A percentile compares a stretch with the other conserved stretches of the same genome.
These are phyloP conservation scores for Nicotiana sylvestris DNA, from an alignment of 257 asterid species.

Conservation along the genomic window DNA sequence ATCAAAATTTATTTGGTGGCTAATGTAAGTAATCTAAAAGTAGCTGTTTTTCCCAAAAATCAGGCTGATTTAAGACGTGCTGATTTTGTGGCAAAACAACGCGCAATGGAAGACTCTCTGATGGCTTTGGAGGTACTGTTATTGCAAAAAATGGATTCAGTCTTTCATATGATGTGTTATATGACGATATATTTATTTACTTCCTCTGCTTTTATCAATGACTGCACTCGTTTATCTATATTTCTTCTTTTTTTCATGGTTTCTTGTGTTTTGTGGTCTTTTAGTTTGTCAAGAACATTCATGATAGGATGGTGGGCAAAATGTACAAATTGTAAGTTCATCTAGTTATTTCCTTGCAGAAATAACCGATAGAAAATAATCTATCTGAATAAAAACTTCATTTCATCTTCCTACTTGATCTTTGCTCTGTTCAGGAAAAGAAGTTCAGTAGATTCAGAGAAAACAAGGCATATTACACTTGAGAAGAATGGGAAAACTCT, in stretches of 20 bases:
- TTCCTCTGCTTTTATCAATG: neutral
- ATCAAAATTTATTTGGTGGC: neutral
- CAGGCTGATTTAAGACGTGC: slow-evolving; percentile 93
- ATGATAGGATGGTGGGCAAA: slow-evolving; percentile 83
- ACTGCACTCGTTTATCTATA: neutral
- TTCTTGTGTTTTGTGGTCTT: slow-evolving; percentile 34
- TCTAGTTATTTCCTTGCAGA: slow-evolving; percentile 9
- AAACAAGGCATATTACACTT: slow-evolving; percentile 52
- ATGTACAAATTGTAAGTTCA: slow-evolving; percentile 63
- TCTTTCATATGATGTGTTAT: neutral
- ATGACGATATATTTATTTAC: neutral
- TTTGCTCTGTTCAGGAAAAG: slow-evolving; percentile 37
- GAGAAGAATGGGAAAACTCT: slow-evolving; percentile 80
- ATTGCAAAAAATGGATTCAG: neutral
- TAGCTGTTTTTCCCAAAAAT: slow-evolving; percentile 10
- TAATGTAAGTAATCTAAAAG: neutral
- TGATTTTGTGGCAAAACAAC: slow-evolving; percentile 76
- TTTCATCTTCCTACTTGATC: slow-evolving; percentile 3
- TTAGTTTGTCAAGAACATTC: slow-evolving; percentile 85
- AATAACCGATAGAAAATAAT: neutral
- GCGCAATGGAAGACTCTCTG: slow-evolving; percentile 88
- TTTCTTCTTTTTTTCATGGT: neutral
- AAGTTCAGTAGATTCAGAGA: slow-evolving; percentile 27
- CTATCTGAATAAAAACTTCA: neutral
- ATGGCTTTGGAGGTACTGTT: slow-evolving; percentile 76